Evolutionary conservation across 768 basidiomycete species (phyloP).

Genomic region (Pulveroboletus sp.): DNA sequence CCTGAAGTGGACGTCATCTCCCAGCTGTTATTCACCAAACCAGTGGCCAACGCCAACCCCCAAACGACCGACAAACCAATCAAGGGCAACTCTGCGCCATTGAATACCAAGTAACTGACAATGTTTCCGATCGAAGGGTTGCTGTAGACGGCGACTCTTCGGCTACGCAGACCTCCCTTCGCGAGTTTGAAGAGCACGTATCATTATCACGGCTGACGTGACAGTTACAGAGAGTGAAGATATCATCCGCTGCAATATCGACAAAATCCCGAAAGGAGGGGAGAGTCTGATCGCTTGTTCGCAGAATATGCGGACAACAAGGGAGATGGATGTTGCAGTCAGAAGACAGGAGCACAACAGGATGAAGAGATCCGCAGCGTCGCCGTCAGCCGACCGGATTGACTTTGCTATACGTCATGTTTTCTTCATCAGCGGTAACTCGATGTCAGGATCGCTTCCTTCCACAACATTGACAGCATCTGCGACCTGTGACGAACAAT

Average conservation of each 20-base stretch:
- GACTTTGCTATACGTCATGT: background rate
- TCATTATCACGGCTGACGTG: constrained; percentile 14
- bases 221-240: constrained; percentile 10
- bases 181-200: constrained; percentile 14
- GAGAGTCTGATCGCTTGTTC: background rate
- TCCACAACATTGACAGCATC: background rate
- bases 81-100: constrained; percentile 7
- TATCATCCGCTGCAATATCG: constrained; percentile 6
- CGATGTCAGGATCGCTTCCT: background rate
- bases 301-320: constrained; percentile 6
- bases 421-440: background rate
- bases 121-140: constrained; percentile 11
- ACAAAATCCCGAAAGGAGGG: background rate
- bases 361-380: constrained; percentile 6
- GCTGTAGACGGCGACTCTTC: constrained; percentile 11
- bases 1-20: background rate
- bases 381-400: background rate
- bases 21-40: constrained; percentile 11
- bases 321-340: background rate
- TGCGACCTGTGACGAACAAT: background rate
- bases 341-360: constrained; percentile 5
- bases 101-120: background rate
- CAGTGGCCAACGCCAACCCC: constrained; percentile 10
- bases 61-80: constrained; percentile 8
- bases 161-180: constrained; percentile 8